These are phyloP conservation scores for Phlebiopsis flavidoalba DNA, from an alignment of 768 basidiomycete species.

Conservation along the genomic window DNA sequence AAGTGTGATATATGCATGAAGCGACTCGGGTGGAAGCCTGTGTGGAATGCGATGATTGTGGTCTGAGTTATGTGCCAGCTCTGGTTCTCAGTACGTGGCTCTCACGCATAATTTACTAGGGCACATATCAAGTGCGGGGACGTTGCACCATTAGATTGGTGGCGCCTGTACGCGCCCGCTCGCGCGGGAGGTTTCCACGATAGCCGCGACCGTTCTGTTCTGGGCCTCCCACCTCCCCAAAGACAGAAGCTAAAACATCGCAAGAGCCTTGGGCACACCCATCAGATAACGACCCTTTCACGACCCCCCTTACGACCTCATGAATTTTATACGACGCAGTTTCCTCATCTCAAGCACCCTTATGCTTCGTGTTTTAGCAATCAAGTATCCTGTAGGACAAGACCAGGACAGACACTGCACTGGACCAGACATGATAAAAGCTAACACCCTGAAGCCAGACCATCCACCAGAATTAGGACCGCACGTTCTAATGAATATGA, in stretches of 20 bases:
- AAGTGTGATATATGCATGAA: conserved; percentile 84
- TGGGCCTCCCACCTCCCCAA: conserved; percentile 4
- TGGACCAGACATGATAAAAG: no score
- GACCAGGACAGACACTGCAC: no score
- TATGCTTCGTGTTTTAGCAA: neutral
- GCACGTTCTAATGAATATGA: no score
- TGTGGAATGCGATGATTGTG: conserved; percentile 89
- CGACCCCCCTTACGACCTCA: neutral
- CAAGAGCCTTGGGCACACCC: conserved; percentile 6
- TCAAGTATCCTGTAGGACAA: no score
- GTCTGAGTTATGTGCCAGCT: conserved; percentile 47
- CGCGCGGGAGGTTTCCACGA: conserved; percentile 12
- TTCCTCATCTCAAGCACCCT: neutral
- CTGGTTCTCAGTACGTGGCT: neutral
- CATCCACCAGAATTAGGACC: no score
- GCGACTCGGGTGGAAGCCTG: conserved; percentile 81
- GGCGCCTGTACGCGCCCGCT: conserved; percentile 50
- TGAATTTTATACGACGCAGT: neutral
- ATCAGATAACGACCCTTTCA: conserved; percentile 7
- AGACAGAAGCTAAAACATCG: conserved; percentile 9
- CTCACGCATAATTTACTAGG: conserved; percentile 30
- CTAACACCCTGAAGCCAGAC: no score
- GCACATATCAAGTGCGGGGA: conserved; percentile 89
- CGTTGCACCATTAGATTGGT: conserved; percentile 72
- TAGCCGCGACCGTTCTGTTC: neutral